These are phyloP conservation scores for Pythium dissimile DNA, from an alignment of 352 stramenopile species.

Conservation along the genomic window DNA sequence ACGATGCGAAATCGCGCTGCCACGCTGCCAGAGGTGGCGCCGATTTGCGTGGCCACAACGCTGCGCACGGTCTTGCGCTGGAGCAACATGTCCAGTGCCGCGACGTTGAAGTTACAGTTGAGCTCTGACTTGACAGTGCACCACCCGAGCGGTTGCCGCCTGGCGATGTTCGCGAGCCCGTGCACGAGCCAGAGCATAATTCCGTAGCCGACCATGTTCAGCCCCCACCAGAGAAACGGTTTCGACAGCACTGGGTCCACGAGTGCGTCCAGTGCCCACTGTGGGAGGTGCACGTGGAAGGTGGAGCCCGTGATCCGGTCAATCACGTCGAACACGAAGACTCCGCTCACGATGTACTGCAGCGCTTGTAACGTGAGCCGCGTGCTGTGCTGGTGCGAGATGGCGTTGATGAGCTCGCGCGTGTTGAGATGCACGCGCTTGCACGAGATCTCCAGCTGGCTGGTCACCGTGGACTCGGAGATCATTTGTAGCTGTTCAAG, in stretches of 20 bases:
- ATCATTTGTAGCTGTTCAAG: constrained; percentile 95
- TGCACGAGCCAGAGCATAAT: constrained; percentile 51
- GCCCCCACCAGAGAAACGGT: constrained; percentile 80
- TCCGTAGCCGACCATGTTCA: constrained; percentile 88
- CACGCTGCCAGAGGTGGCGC: constrained; percentile 52
- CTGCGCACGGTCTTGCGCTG: constrained; percentile 18
- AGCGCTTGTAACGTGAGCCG: constrained; percentile 83
- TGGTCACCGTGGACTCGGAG: constrained; percentile 85
- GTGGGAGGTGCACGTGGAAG: constrained; percentile 89
- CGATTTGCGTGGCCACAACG: constrained; percentile 30
- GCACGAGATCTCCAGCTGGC: constrained; percentile 88
- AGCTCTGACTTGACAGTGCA: constrained; percentile 83
- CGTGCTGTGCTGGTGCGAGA: constrained; percentile 62
- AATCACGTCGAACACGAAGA: constrained; percentile 94
- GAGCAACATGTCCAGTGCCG: constrained; percentile 30
- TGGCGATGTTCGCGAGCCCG: constrained; percentile 38
- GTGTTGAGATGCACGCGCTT: constrained; percentile 89
- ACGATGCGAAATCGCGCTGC: constrained; percentile 80
- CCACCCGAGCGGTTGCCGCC: constrained; percentile 72
- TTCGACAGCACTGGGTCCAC: constrained; percentile 43
- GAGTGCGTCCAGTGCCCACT: constrained; percentile 51
- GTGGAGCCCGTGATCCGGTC: constrained; percentile 91
- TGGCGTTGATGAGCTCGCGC: constrained; percentile 79
- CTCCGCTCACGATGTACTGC: constrained; percentile 90
- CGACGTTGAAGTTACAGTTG: constrained; percentile 39